phyloP scores from a whole-genome alignment of 169 alveolate genomes.

The Plasmodium blacklocki region DNA sequence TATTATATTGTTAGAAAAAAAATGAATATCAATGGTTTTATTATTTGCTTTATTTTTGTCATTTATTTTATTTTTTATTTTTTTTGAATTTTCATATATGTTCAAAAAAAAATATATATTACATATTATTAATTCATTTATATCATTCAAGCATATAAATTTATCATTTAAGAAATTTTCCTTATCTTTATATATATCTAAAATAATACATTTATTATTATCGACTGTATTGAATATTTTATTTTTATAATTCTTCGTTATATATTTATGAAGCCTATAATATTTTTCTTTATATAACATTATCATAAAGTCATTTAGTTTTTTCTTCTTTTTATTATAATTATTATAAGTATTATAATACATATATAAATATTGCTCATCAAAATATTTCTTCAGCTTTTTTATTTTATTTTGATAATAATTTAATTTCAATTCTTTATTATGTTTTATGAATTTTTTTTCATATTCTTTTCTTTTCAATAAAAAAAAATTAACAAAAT shows the following conservation, averaged over 20 bases:
- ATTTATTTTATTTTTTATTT: background rate
- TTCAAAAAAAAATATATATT: constrained; percentile 19
- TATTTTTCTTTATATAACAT: constrained; percentile 46
- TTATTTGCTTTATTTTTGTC: no score
- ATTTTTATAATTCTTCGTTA: constrained; percentile 3
- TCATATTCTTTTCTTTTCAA: constrained; percentile 42
- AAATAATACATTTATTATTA: constrained; percentile 1
- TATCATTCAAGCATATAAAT: constrained; percentile 30
- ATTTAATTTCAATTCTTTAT: constrained; percentile 36
- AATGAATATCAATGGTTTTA: no score
- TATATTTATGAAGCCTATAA: background rate
- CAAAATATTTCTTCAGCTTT: constrained; percentile 37
- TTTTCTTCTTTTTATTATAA: constrained; percentile 22
- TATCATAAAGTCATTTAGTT: background rate
- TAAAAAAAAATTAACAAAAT: constrained; percentile 31
- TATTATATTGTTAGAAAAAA: background rate
- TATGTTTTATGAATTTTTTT: constrained; percentile 33
- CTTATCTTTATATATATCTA: constrained; percentile 15
- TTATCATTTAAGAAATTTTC: background rate
- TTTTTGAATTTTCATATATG: constrained; percentile 5
- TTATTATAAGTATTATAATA: constrained; percentile 45
- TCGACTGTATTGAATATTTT: constrained; percentile 21
- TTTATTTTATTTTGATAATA: background rate
- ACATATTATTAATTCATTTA: constrained; percentile 29
- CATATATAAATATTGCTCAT: constrained; percentile 33